Percentiles rank a stretch among this genome's conserved stretches.
phyloP scores from a whole-genome alignment of 495 filamentous ascomycete genomes.

The Apiosordaria backusii region DNA sequence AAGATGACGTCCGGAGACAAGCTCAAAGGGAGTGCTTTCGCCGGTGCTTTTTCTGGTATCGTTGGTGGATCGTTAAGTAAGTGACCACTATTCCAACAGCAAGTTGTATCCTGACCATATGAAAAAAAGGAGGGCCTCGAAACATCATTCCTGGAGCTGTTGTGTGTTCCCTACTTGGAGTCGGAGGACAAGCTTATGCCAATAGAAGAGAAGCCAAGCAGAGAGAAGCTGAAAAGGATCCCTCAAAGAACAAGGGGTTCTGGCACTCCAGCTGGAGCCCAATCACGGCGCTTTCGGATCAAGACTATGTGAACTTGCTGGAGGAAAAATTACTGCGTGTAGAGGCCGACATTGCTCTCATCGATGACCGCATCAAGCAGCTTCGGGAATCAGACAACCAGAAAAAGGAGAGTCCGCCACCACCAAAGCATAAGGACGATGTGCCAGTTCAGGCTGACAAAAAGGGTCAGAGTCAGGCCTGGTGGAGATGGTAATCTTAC shows the following conservation, averaged over 20 bases:
- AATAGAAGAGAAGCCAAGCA: conserved; percentile 18
- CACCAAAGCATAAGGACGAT: background rate
- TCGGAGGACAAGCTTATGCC: conserved; percentile 33
- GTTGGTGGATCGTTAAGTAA: conserved; percentile 63
- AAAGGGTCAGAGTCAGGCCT: background rate
- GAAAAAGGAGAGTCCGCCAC: background rate
- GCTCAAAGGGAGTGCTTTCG: conserved; percentile 60
- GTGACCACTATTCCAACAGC: conserved; percentile 20
- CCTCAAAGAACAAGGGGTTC: conserved; percentile 20
- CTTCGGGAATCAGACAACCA: conserved; percentile 35
- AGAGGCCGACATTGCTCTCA: conserved; percentile 78
- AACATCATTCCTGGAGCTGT: conserved; percentile 42
- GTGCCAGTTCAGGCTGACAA: background rate
- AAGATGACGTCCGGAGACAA: conserved; percentile 51
- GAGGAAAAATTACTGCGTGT: conserved; percentile 72
- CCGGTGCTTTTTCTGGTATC: conserved; percentile 67
- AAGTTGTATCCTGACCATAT: conserved; percentile 16
- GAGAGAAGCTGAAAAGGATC: conserved; percentile 5
- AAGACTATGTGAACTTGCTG: conserved; percentile 73
- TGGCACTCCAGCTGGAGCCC: conserved; percentile 75
- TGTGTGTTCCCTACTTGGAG: conserved; percentile 38
- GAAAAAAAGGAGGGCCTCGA: conserved; percentile 37
- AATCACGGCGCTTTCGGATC: conserved; percentile 67
- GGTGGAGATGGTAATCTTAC: conserved; percentile 8
- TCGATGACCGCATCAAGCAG: conserved; percentile 77